These are phyloP conservation scores for Wickerhamiella parazyma DNA, from an alignment of 805 yeast species.

Conservation along the genomic window DNA sequence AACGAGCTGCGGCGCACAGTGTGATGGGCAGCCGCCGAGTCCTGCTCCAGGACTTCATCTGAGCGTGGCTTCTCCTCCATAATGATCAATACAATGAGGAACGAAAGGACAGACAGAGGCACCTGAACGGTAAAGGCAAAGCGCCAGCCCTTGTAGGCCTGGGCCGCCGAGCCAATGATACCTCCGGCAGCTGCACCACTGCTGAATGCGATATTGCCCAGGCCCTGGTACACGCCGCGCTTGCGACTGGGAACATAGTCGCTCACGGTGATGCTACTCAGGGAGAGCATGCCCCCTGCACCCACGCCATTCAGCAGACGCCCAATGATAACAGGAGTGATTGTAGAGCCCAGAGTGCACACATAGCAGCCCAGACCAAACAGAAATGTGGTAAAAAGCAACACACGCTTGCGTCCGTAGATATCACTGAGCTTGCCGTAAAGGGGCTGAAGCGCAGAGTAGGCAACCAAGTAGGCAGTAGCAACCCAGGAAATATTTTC, in stretches of 20 bases:
- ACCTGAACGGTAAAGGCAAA: slow-evolving; percentile 31
- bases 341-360: slow-evolving; percentile 40
- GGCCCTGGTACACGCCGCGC: slow-evolving; percentile 73
- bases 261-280: slow-evolving; percentile 61
- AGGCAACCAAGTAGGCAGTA: slow-evolving; percentile 52
- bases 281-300: slow-evolving; percentile 74
- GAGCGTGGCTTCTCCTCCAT: slow-evolving; percentile 12
- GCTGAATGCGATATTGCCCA: slow-evolving; percentile 63
- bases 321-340: slow-evolving; percentile 52
- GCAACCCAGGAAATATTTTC: slow-evolving; percentile 54
- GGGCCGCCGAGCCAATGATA: slow-evolving; percentile 38
- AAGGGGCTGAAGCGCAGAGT: slow-evolving; percentile 61
- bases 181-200: slow-evolving; percentile 69
- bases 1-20: slow-evolving; percentile 34
- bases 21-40: slow-evolving; percentile 9
- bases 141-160: slow-evolving; percentile 51
- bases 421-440: slow-evolving; percentile 61
- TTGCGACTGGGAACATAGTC: slow-evolving; percentile 66
- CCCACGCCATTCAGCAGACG: slow-evolving; percentile 77
- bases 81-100: slow-evolving; percentile 23
- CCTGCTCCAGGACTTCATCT: slow-evolving; percentile 21
- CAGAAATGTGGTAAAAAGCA: slow-evolving; percentile 30
- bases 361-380: slow-evolving; percentile 37
- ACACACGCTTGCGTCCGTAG: slow-evolving; percentile 28
- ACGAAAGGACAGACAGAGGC: slow-evolving; percentile 28